A percentile compares a stretch with the other conserved stretches of the same genome.
phyloP scores from a whole-genome alignment of 192 early-diverging fungal genomes.

The Entomortierella lignicola region DNA sequence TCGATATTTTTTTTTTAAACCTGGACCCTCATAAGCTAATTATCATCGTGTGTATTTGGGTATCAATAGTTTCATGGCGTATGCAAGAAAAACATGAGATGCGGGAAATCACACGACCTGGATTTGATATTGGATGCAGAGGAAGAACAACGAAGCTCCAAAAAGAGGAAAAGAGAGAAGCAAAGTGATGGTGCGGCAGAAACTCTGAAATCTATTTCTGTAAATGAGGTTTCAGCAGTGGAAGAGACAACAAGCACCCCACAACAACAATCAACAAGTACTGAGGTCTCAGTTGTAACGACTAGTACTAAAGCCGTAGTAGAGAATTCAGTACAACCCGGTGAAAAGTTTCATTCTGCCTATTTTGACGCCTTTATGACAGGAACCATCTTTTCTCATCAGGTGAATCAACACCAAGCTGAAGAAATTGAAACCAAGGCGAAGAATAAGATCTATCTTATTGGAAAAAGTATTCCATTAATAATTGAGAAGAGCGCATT shows the following conservation, averaged over 20 bases:
- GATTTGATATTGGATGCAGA: constrained; percentile 87
- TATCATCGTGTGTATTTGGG: too few species aligned
- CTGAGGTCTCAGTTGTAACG: constrained; percentile 13
- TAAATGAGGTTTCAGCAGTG: constrained; percentile 8
- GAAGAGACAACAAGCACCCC: neutral
- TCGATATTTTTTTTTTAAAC: neutral
- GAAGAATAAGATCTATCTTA: constrained; percentile 88
- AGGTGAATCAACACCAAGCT: constrained; percentile 58
- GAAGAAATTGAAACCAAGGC: constrained; percentile 16
- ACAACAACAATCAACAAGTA: too few species aligned
- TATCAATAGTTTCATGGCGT: constrained; percentile 79
- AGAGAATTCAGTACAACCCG: constrained; percentile 19
- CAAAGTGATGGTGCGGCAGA: constrained; percentile 13
- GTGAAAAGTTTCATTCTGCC: constrained; percentile 85
- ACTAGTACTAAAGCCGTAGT: constrained; percentile 1
- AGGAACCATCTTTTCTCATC: constrained; percentile 83
- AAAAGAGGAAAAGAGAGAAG: constrained; percentile 51
- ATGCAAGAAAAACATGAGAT: constrained; percentile 76
- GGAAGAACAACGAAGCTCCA: constrained; percentile 55
- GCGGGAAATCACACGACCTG: constrained; percentile 85
- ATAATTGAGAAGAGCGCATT: constrained; percentile 69
- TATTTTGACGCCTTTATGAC: constrained; percentile 99
- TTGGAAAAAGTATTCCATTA: constrained; percentile 83
- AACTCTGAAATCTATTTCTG: constrained; percentile 6
- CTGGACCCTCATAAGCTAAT: too few species aligned